A percentile compares a stretch with the other conserved stretches of the same genome.
These are phyloP conservation scores for Leishmania gerbilli DNA, from an alignment of 208 protist genomes.

Conservation along the genomic window DNA sequence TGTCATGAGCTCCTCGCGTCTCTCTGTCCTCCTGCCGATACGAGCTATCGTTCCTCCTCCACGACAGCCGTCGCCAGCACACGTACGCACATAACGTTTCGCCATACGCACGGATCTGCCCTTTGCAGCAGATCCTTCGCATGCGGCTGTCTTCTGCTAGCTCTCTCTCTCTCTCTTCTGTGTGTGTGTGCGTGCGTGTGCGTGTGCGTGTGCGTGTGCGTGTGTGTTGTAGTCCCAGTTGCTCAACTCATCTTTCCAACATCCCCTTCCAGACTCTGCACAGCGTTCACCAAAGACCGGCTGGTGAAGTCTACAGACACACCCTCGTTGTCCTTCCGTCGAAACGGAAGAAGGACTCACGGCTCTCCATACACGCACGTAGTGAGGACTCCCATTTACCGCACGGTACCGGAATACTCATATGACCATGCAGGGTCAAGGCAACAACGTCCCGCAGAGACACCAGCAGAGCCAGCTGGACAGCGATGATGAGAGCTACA, in stretches of 20 bases:
- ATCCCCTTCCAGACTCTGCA: too few species aligned
- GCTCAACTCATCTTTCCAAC: not conserved
- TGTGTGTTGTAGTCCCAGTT: not conserved
- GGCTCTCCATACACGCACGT: not conserved
- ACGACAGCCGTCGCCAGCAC: not conserved
- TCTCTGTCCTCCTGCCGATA: not conserved
- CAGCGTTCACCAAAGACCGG: not conserved
- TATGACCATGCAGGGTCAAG: conserved; percentile 8
- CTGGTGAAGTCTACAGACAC: not conserved
- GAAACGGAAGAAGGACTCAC: not conserved
- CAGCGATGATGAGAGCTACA: conserved; percentile 33
- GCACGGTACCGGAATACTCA: not conserved
- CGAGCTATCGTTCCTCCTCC: not conserved
- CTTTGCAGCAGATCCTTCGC: not conserved
- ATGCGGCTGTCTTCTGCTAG: not conserved
- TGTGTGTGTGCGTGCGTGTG: too few species aligned
- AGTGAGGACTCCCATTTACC: not conserved
- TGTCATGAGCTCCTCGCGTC: not conserved
- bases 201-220: too few species aligned
- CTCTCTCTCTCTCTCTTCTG: not conserved
- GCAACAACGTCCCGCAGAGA: conserved; percentile 22
- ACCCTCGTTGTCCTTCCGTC: not conserved
- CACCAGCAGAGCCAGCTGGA: not conserved
- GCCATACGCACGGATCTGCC: not conserved
- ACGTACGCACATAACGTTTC: not conserved